Conservation (phyloP, 129 eudicot genomes). For the Sambucus nigra region DNA sequence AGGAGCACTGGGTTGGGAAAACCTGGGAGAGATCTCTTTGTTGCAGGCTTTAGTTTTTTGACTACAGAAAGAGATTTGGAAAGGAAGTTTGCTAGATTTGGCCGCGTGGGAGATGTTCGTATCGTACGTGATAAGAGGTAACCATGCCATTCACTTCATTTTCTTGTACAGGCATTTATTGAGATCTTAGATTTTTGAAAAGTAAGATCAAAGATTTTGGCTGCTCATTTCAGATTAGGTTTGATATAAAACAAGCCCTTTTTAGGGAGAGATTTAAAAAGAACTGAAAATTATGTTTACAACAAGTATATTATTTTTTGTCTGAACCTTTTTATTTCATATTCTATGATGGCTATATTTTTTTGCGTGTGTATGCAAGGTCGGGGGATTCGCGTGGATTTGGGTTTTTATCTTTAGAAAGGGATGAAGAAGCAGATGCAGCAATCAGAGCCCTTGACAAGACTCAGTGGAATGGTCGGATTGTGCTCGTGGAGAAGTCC, state of each 20-base stretch:
- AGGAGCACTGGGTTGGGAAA: conserved; percentile 20
- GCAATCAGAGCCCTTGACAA: conserved; percentile 30
- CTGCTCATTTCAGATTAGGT: no score
- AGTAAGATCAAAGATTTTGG: no score
- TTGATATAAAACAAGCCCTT: no score
- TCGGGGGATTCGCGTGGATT: conserved; percentile 28
- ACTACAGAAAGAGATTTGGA: conserved; percentile 28
- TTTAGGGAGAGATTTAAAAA: no score
- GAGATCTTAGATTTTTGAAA: no score
- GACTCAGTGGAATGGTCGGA: conserved; percentile 23
- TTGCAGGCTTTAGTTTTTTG: conserved; percentile 24
- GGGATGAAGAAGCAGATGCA: conserved; percentile 28
- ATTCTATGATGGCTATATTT: no score
- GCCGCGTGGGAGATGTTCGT: conserved; percentile 24
- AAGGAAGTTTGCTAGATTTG: conserved; percentile 28
- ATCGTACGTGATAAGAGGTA: conserved; percentile 28
- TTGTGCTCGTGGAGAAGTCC: conserved; percentile 24
- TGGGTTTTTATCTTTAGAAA: conserved; percentile 21
- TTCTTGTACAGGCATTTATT: not conserved
- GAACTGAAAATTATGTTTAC: no score
- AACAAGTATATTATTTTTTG: no score
- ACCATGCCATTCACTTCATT: not conserved
- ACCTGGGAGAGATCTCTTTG: conserved; percentile 23
- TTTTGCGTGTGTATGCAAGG: conserved; percentile 7
- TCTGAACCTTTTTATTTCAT: no score